Evolutionary conservation across 176 grass and related monocot species (phyloP).

Genomic region (Lolium perenne): DNA sequence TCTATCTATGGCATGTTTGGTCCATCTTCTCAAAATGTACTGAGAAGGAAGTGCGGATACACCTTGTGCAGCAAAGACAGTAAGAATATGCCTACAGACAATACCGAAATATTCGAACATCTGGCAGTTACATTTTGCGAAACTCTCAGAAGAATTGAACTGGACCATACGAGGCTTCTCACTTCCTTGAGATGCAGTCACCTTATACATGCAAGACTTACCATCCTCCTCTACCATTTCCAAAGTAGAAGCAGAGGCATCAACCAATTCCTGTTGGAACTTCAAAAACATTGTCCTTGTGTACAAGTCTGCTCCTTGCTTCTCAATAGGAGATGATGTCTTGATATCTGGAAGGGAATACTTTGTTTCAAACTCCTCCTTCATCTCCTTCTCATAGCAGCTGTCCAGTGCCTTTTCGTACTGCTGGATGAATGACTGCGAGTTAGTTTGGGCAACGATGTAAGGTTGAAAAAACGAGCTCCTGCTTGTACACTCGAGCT

Average conservation of each 20-base stretch:
- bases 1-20: conserved; percentile 59
- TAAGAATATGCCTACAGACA: conserved; percentile 59
- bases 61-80: conserved; percentile 47
- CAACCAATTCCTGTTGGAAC: conserved; percentile 62
- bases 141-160: conserved; percentile 46
- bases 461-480: conserved; percentile 61
- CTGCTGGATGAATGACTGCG: conserved; percentile 62
- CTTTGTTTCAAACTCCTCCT: conserved; percentile 71
- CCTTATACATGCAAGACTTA: conserved; percentile 41
- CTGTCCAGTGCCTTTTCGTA: conserved; percentile 67
- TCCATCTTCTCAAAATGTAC: conserved; percentile 61
- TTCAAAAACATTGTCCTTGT: conserved; percentile 61
- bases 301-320: conserved; percentile 57
- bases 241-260: conserved; percentile 46
- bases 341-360: conserved; percentile 65
- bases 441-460: conserved; percentile 54
- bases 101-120: conserved; percentile 65
- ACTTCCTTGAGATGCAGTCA: conserved; percentile 49
- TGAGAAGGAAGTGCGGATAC: conserved; percentile 55
- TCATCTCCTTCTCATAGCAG: conserved; percentile 68
- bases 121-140: conserved; percentile 53
- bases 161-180: conserved; percentile 46
- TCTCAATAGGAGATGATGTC: conserved; percentile 63
- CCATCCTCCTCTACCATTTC: conserved; percentile 50
- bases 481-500: conserved; percentile 52